Evolutionary conservation across 2,329 filamentous ascomycete genomes (phyloP).

Genomic region (Trichoderma polysporum): DNA sequence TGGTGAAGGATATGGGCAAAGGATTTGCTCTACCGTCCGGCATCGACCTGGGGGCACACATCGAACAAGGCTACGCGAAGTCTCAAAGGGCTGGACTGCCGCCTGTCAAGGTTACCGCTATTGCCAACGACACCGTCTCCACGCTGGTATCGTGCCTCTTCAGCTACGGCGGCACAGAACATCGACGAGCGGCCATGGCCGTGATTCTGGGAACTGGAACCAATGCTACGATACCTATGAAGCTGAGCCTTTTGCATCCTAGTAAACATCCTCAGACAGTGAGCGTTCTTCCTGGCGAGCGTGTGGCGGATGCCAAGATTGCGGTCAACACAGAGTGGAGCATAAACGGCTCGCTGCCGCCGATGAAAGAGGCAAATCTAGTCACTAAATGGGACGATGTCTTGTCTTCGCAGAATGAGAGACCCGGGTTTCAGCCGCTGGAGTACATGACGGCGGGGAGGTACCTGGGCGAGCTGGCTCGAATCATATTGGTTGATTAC

Average conservation of each 20-base stretch:
- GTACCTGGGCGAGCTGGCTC: conserved; percentile 74
- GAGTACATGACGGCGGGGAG: conserved; percentile 83
- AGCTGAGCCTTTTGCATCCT: conserved; percentile 59
- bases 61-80: conserved; percentile 58
- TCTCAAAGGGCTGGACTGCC: conserved; percentile 54
- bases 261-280: conserved; percentile 58
- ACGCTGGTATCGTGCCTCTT: conserved; percentile 78
- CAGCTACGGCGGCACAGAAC: conserved; percentile 59
- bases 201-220: conserved; percentile 79
- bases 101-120: conserved; percentile 68
- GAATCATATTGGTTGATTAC: conserved; percentile 68
- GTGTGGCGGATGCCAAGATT: conserved; percentile 58
- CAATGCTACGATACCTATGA: conserved; percentile 76
- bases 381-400: conserved; percentile 69
- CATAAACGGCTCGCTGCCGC: conserved; percentile 71
- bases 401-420: conserved; percentile 65
- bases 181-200: conserved; percentile 71
- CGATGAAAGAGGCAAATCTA: conserved; percentile 61
- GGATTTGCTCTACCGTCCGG: conserved; percentile 64
- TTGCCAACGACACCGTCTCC: conserved; percentile 79
- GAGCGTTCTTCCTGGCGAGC: conserved; percentile 47
- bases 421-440: conserved; percentile 75
- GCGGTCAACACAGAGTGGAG: conserved; percentile 85
- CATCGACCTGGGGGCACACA: conserved; percentile 58
- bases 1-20: conserved; percentile 68